Percentiles rank a stretch among this genome's conserved stretches.
These are phyloP conservation scores for Senna siamea DNA, from an alignment of 306 rosid species.

Conservation along the genomic window DNA sequence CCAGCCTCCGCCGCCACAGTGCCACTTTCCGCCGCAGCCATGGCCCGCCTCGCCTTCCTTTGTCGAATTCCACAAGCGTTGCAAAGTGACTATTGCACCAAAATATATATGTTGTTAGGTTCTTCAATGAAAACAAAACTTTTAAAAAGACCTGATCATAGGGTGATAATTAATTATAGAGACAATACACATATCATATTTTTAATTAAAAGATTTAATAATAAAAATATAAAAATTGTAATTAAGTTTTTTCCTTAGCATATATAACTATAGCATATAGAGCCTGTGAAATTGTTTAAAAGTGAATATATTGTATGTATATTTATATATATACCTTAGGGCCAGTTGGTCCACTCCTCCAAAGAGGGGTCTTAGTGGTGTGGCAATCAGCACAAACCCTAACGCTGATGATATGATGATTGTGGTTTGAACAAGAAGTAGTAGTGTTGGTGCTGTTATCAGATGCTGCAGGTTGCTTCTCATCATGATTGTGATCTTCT, in stretches of 20 bases:
- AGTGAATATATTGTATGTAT: no score
- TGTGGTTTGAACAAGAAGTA: slow-evolving; percentile 36
- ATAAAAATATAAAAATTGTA: no score
- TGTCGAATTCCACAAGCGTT: slow-evolving; percentile 94
- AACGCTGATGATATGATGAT: slow-evolving; percentile 29
- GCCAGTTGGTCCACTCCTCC: slow-evolving; percentile 96
- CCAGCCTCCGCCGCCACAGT: slow-evolving; percentile 50
- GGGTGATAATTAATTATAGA: no score
- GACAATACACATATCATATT: no score
- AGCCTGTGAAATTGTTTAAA: no score
- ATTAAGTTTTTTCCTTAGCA: no score
- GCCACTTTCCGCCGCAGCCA: slow-evolving; percentile 58
- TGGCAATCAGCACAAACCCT: slow-evolving; percentile 87
- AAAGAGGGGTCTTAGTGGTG: slow-evolving; percentile 92
- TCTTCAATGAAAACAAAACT: no score
- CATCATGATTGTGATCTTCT: background rate
- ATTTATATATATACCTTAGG: slow-evolving; percentile 66
- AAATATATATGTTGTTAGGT: background rate
- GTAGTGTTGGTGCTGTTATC: slow-evolving; percentile 37
- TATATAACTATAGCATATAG: no score
- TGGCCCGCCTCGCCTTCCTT: slow-evolving; percentile 84
- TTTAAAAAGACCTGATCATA: no score
- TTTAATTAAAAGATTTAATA: no score
- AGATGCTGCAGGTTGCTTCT: slow-evolving; percentile 34
- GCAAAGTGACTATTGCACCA: slow-evolving; percentile 67